phyloP scores from a whole-genome alignment of 2,329 filamentous ascomycete species.

The Cladophialophora chaetospira region DNA sequence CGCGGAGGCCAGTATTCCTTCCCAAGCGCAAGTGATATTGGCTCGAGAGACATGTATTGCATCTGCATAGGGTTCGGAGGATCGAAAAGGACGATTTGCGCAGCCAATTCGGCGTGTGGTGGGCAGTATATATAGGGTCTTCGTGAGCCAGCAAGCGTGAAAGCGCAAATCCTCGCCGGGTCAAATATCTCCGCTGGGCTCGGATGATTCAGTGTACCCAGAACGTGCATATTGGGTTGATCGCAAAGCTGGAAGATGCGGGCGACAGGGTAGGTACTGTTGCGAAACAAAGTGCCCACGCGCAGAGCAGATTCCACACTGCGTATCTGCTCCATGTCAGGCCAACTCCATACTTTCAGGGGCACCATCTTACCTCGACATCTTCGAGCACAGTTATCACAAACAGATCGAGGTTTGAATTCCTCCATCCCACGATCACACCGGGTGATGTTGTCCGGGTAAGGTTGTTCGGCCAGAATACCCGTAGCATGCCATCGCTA shows the following conservation, averaged over 20 bases:
- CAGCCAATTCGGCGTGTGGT: slow-evolving; percentile 64
- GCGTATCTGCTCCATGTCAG: slow-evolving; percentile 55
- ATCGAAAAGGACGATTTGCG: slow-evolving; percentile 89
- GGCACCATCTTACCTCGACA: slow-evolving; percentile 68
- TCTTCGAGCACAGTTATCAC: slow-evolving; percentile 87
- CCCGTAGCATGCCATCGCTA: slow-evolving; percentile 83
- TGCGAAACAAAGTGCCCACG: slow-evolving; percentile 78
- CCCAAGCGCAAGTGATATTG: slow-evolving; percentile 79
- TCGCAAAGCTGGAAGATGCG: slow-evolving; percentile 85
- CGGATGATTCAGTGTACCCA: slow-evolving; percentile 74
- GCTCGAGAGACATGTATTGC: slow-evolving; percentile 92
- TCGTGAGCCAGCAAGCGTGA: slow-evolving; percentile 51
- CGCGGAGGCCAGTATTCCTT: slow-evolving; percentile 32
- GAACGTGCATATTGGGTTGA: slow-evolving; percentile 76
- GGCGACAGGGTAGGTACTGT: slow-evolving; percentile 74
- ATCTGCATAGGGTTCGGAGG: slow-evolving; percentile 81
- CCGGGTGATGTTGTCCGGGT: slow-evolving; percentile 71
- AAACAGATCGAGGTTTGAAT: slow-evolving; percentile 86
- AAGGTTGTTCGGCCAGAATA: slow-evolving; percentile 96
- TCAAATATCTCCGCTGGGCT: slow-evolving; percentile 56
- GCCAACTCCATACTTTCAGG: too few species aligned
- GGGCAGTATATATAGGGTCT: slow-evolving; percentile 75
- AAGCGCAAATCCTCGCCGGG: slow-evolving; percentile 68
- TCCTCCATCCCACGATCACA: slow-evolving; percentile 92
- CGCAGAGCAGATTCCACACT: slow-evolving; percentile 87